Conservation (phyloP, 2,329 filamentous ascomycete species). For the Fusarium foetens region DNA sequence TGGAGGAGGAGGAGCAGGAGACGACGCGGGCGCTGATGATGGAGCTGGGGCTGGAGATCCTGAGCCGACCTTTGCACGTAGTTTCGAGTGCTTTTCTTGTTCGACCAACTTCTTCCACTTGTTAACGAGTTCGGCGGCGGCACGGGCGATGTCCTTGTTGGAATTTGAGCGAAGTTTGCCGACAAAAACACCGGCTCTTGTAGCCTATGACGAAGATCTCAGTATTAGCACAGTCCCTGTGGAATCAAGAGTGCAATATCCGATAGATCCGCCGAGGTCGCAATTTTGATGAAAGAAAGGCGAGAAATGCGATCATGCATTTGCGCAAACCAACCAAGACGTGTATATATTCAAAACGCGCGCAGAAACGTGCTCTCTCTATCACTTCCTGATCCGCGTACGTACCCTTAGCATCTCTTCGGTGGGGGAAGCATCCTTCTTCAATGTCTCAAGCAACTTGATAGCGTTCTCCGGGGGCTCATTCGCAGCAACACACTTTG, state of each 20-base stretch:
- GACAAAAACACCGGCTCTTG: slow-evolving; percentile 90
- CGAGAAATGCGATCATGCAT: slow-evolving; percentile 33
- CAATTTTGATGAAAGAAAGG: neutral
- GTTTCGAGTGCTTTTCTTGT: slow-evolving; percentile 64
- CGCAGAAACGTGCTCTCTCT: neutral
- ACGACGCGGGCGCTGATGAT: slow-evolving; percentile 64
- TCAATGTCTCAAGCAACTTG: slow-evolving; percentile 78
- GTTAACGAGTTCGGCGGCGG: slow-evolving; percentile 83
- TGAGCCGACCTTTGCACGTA: slow-evolving; percentile 52
- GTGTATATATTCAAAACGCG: slow-evolving; percentile 12
- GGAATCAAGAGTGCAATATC: neutral
- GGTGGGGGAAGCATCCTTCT: slow-evolving; percentile 82
- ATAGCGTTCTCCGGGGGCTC: slow-evolving; percentile 79
- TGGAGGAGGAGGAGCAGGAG: slow-evolving; percentile 62
- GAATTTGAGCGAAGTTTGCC: slow-evolving; percentile 81
- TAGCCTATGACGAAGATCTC: slow-evolving; percentile 62
- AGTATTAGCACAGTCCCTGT: slow-evolving; percentile 18
- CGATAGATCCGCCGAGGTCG: neutral
- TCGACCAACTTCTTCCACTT: slow-evolving; percentile 89
- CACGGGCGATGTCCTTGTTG: slow-evolving; percentile 81
- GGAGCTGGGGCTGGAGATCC: slow-evolving; percentile 55
- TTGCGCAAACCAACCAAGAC: slow-evolving; percentile 27
- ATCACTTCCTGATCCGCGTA: slow-evolving; percentile 50
- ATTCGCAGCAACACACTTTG: slow-evolving; percentile 79
- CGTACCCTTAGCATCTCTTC: slow-evolving; percentile 87